These are phyloP conservation scores for Suhomyces pyralidae DNA, from an alignment of 805 yeast genomes.

Conservation along the genomic window DNA sequence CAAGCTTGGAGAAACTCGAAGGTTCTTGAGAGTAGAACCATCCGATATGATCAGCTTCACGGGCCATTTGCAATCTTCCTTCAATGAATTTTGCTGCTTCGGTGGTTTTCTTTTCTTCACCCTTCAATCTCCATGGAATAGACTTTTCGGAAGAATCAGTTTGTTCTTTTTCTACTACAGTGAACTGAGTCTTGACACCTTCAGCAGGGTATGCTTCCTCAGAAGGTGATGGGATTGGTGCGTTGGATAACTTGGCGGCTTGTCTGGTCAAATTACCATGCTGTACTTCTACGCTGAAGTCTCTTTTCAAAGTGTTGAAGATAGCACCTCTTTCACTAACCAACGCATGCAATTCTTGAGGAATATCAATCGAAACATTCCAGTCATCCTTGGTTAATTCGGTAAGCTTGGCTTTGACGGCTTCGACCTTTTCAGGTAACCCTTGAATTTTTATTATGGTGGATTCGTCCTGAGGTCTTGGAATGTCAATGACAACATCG, in stretches of 20 bases:
- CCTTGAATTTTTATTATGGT: slow-evolving; percentile 60
- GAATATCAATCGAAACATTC: slow-evolving; percentile 54
- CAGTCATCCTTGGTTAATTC: slow-evolving; percentile 61
- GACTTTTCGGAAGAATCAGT: slow-evolving; percentile 18
- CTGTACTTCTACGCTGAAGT: slow-evolving; percentile 54
- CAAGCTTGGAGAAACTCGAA: slow-evolving; percentile 55
- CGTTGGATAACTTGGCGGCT: slow-evolving; percentile 49
- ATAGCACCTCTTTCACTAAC: slow-evolving; percentile 68
- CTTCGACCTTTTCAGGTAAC: slow-evolving; percentile 59
- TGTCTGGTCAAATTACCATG: slow-evolving; percentile 51
- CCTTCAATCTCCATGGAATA: slow-evolving; percentile 70
- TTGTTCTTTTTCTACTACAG: slow-evolving; percentile 37
- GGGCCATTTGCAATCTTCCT: slow-evolving; percentile 46
- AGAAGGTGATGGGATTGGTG: slow-evolving; percentile 45
- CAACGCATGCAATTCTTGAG: slow-evolving; percentile 54
- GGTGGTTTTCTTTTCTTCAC: slow-evolving; percentile 46
- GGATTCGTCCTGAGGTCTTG: slow-evolving; percentile 52
- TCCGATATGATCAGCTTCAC: slow-evolving; percentile 48
- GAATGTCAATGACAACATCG: slow-evolving; percentile 62
- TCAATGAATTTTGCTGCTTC: slow-evolving; percentile 53
- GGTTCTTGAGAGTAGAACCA: slow-evolving; percentile 60
- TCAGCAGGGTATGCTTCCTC: slow-evolving; percentile 44
- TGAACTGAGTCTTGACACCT: slow-evolving; percentile 42
- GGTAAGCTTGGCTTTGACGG: slow-evolving; percentile 58
- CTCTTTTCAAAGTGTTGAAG: slow-evolving; percentile 50